Evolutionary conservation across 106 monocot species (phyloP).

Genomic region (Agapanthus africanus): DNA sequence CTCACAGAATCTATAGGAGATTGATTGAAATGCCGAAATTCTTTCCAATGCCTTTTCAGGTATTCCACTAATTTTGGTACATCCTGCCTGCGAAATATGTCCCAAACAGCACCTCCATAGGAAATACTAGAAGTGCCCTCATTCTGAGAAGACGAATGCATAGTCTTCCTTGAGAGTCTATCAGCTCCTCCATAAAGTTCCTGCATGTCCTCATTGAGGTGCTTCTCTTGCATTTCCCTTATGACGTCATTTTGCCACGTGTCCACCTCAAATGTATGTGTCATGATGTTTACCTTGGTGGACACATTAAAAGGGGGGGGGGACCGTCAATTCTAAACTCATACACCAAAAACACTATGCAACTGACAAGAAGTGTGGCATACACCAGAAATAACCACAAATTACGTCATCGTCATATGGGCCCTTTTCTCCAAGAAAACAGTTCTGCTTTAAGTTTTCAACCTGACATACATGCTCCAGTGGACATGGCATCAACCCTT

Average conservation of each 20-base stretch:
- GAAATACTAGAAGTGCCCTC: background rate
- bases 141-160: background rate
- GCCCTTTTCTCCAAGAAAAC: too few species aligned
- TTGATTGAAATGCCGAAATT: constrained; percentile 36
- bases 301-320: background rate
- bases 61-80: constrained; percentile 31
- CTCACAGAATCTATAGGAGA: constrained; percentile 32
- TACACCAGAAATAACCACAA: background rate
- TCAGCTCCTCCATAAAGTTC: constrained; percentile 15
- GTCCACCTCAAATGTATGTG: constrained; percentile 24
- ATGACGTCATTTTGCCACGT: constrained; percentile 21
- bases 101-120: constrained; percentile 45
- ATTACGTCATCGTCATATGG: too few species aligned
- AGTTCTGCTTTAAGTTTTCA: too few species aligned
- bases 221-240: constrained; percentile 24
- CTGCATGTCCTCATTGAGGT: constrained; percentile 20
- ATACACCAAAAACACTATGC: background rate
- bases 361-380: background rate
- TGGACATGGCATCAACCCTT: too few species aligned
- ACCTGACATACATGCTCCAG: too few species aligned
- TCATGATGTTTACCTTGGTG: constrained; percentile 27
- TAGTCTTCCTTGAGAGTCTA: background rate
- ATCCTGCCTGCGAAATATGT: constrained; percentile 52
- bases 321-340: background rate
- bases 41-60: constrained; percentile 27